A percentile compares a stretch with the other conserved stretches of the same genome.
These are phyloP conservation scores for Lactarius indigo DNA, from an alignment of 768 basidiomycete species.

Conservation along the genomic window DNA sequence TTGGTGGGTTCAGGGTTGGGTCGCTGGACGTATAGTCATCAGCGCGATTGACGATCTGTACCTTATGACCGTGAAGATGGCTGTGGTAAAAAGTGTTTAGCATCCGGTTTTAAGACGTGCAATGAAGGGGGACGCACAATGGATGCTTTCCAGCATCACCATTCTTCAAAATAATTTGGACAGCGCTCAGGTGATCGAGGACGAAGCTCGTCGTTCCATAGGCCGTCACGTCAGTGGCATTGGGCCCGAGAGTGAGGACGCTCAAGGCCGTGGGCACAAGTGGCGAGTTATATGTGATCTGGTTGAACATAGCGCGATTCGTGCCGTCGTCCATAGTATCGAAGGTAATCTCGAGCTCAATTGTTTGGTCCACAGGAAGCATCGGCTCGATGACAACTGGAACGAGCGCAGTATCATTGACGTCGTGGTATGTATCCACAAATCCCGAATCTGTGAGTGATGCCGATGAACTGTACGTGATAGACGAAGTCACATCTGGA, in stretches of 20 bases:
- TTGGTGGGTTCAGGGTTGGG: slow-evolving; percentile 72
- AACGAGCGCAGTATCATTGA: slow-evolving; percentile 65
- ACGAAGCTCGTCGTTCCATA: slow-evolving; percentile 83
- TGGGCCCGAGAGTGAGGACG: slow-evolving; percentile 67
- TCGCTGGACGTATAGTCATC: slow-evolving; percentile 71
- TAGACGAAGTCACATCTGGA: slow-evolving; percentile 76
- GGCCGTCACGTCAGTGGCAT: slow-evolving; percentile 59
- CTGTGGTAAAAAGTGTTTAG: slow-evolving; percentile 36
- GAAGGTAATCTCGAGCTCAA: slow-evolving; percentile 72
- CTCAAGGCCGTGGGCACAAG: slow-evolving; percentile 77
- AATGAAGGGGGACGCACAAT: slow-evolving; percentile 52
- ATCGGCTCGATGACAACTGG: slow-evolving; percentile 56
- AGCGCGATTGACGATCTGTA: slow-evolving; percentile 74
- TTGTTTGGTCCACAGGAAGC: slow-evolving; percentile 48
- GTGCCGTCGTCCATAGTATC: slow-evolving; percentile 84
- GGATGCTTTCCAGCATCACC: slow-evolving; percentile 75
- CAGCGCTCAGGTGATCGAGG: slow-evolving; percentile 66
- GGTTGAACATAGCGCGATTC: slow-evolving; percentile 77
- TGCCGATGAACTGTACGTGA: slow-evolving; percentile 64
- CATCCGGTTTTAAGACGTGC: background rate
- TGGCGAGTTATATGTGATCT: slow-evolving; percentile 63
- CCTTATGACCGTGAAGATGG: slow-evolving; percentile 89
- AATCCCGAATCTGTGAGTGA: slow-evolving; percentile 50
- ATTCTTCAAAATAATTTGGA: slow-evolving; percentile 77
- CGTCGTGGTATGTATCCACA: slow-evolving; percentile 54